Evolutionary conservation across 371 early-diverging fungal genomes (phyloP), one percentile per base, ranked within the genome.

Genomic region (Haplosporangium sp.): DNA sequence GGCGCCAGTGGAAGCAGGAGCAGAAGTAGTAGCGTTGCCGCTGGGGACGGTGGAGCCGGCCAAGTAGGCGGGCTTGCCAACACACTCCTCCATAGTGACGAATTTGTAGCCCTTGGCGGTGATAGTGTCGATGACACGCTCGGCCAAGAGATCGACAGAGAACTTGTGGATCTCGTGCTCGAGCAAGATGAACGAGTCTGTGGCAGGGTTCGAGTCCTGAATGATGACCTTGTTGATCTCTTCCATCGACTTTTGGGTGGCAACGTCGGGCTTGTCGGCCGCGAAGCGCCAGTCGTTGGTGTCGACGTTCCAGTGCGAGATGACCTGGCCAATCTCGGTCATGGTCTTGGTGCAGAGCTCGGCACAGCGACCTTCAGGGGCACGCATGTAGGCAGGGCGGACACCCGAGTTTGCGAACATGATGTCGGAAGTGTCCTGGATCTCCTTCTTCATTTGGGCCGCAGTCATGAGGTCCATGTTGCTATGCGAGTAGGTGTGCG

Each of bases 231-330:
- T 29, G 79, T 68, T 64, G 59, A 72, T 37, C 55, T 79, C 72
- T 11, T 21, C 58, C 79, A 79, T 59, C 9, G 79, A 79, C 38
- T 60, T 40, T n/a, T 43, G 37, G 10, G 62, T 52, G 12, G 74
- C 69, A 23, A 13, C 36, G 18, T 53, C 47, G n/a, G 65, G 18
- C 6, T 46, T 13, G 38, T 56, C 40, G 45, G 63, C 41, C 61
- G 14, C 59, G 62, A 41, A 60, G 54, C 65, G 68, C 79, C 79
- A 89, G 66, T 89, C 89, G 46, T 83, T 74, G 38, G 84, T 82
- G 69, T 89, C 87, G 52, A 87, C 81, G 64, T 86, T 86, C 89
- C 89, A 89, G 61, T 82, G 73, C 47, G 87, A 71, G 48, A 86
- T 76, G 37, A 79, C 71, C 64, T 85, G 85, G 29, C 86, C 86